Base-by-base conservation (phyloP, 495 filamentous ascomycete species). In the Penicillium lagena region DNA sequence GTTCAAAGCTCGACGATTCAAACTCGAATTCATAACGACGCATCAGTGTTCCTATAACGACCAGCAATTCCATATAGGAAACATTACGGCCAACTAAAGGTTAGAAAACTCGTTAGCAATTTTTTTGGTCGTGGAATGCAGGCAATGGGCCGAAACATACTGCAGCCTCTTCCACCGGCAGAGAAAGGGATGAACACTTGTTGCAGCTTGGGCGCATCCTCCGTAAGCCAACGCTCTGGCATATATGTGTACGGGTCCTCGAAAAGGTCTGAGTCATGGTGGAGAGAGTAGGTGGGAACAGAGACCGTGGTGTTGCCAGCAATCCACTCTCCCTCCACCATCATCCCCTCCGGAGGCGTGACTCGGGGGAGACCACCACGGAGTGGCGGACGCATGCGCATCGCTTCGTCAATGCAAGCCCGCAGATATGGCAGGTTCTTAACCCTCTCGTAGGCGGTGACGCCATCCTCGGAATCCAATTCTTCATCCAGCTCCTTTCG, bases 401-500 rank as follows among this genome's bases (percentile, higher is more conserved):
- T 31, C 6, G 56, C 44, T 48, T 77, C 71, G 35, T 75, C 62
- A 6, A 75, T 46, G 39, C 63, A 69, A 12, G 66, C 65, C 2
- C 53, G 57, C 9, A 68, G 58, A 43, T 62, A 68, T 1, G 62
- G 59, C 13, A 66, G 50, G 43, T 57, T 33, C n/a, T 62, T 67
- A 32, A 68, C 53, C 37, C 66, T 68, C 27, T 58, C 60, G 39
- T 66, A 68, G 0, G 59, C 47, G 1, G 58, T 67, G 29, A 72
- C 51, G 4, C 58, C 43, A 41, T 55, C 60, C 10, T 67, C 62
- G 10, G 55, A 43, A 6, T 63, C 56, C n/a, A 66, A 37, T 1
- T 57, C 58, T 0, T 51, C 49, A 29, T 70, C 80, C 2, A 86
- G 58, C 51, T 86, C 82, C 31, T 71, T 37, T 5, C 73, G 72